A percentile compares a stretch with the other conserved stretches of the same genome.
Evolutionary conservation across 2,329 filamentous ascomycete species (phyloP).

Genomic region (Ophiostoma ulmi): DNA sequence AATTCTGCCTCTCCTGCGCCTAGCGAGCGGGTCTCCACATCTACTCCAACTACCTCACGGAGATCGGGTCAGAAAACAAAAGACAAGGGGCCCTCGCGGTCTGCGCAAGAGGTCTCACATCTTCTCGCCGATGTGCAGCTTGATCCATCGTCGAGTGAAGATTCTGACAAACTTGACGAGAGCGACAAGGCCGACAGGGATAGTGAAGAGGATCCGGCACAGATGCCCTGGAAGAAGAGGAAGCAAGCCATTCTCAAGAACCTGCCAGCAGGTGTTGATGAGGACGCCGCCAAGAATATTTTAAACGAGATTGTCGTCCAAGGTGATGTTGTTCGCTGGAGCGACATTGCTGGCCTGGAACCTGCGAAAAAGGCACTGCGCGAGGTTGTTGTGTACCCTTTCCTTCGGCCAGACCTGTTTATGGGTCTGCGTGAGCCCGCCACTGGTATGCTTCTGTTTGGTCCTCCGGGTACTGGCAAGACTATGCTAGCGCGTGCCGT

Average conservation of each 20-base stretch:
- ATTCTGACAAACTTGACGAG: constrained; percentile 24
- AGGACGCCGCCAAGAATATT: constrained; percentile 79
- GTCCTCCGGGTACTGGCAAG: constrained; percentile 95
- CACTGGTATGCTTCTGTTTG: constrained; percentile 90
- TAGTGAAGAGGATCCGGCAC: constrained; percentile 13
- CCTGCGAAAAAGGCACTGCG: constrained; percentile 86
- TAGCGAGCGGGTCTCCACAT: background rate
- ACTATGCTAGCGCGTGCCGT: constrained; percentile 95
- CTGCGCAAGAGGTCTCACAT: constrained; percentile 22
- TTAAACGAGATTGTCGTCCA: constrained; percentile 93
- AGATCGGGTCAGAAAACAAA: constrained; percentile 12
- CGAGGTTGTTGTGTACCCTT: constrained; percentile 95
- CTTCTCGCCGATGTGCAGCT: constrained; percentile 26
- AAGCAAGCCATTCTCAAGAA: constrained; percentile 66
- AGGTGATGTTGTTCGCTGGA: constrained; percentile 92
- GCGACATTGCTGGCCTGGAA: constrained; percentile 85
- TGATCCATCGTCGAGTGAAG: constrained; percentile 24
- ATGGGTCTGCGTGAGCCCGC: constrained; percentile 92
- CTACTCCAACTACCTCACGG: background rate
- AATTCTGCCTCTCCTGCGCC: constrained; percentile 7
- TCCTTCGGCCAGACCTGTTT: constrained; percentile 89
- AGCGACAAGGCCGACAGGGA: constrained; percentile 19
- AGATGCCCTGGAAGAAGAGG: constrained; percentile 52
- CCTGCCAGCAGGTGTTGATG: constrained; percentile 76
- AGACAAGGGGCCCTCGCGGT: constrained; percentile 17